These are phyloP conservation scores for Lentinula aciculospora DNA, from an alignment of 768 basidiomycete genomes.

Conservation along the genomic window DNA sequence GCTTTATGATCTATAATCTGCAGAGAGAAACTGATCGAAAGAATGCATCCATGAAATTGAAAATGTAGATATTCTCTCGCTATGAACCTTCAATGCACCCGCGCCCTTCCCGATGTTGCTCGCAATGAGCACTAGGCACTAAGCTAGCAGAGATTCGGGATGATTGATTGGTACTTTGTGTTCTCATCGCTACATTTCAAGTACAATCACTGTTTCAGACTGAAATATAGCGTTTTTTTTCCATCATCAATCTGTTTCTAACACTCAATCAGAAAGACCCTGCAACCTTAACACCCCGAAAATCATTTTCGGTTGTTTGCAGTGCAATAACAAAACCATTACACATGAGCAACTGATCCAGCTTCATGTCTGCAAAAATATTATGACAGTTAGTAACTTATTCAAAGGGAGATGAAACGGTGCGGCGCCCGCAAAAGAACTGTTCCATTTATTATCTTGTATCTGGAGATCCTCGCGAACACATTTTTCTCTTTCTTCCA, in stretches of 20 bases:
- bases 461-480: not conserved
- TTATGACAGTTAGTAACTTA: not conserved
- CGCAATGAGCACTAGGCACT: not conserved
- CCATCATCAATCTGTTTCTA: not conserved
- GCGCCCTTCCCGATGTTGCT: not conserved
- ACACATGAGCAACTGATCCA: not conserved
- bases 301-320: not conserved
- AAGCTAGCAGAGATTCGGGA: not conserved
- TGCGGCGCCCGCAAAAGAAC: not conserved
- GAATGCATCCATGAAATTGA: too few relatives aligned
- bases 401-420: not conserved
- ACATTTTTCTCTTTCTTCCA: not conserved
- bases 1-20: too few relatives aligned
- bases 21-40: too few relatives aligned
- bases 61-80: too few relatives aligned
- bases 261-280: not conserved
- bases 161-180: not conserved
- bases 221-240: not conserved
- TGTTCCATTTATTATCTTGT: not conserved
- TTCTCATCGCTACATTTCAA: not conserved
- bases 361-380: too few relatives aligned
- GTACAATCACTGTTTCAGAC: not conserved
- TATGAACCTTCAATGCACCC: not conserved
- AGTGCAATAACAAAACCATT: not conserved
- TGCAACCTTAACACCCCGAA: not conserved